Evolutionary conservation across 2,329 filamentous ascomycete genomes (phyloP), one percentile per base, ranked within the genome.

Genomic region (Blumeriella jaapii): DNA sequence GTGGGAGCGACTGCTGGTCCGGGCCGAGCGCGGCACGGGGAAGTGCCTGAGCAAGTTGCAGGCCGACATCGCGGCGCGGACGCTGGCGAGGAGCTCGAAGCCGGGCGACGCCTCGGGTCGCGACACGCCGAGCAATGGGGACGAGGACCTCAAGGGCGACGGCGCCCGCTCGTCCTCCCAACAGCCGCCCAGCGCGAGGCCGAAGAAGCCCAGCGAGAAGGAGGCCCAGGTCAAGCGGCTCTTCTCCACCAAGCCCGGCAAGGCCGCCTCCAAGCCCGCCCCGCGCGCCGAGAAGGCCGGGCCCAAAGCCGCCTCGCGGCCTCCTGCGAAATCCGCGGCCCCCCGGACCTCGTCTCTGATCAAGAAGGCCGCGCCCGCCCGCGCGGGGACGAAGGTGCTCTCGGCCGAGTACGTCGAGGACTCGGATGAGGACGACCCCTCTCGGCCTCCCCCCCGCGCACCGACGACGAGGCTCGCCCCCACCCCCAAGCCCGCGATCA

Each of bases 11-110:
- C 58, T 79, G n/a, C 58, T 78, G 8, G 65, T 69, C 4, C 63
- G 61, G 43, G 62, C 68, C 29, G 71, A 78, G 36, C 63, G 74
- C 32, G 71, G 70, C 34, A 69, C 68, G 36, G 74, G 74, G 34
- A 75, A 69, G 32, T 69, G 67, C 32, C 56, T 79, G 20, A 78
- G 74, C 57, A 73, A 69, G 47, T 57, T 79, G 6, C 74, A 78
- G 45, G 69, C 66, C 8, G 64, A 66, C 7, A 62, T 79, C 28
- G 71, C 61, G 11, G 58, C 55, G n/a, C 25, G 33, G 4, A 9
- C 22, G 7, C 10, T 29, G 4, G 62, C 68, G 7, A 62, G 69
- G 1, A 72, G 68, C 50, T 61, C 64, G 45, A 64, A 65, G 38
- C 70, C 67, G 47, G 56, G 45, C 13, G 70, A 75, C 13, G 68